These are phyloP conservation scores for Tolypocladium cylindrosporum DNA, from an alignment of 2,329 filamentous ascomycete species.

Conservation along the genomic window DNA sequence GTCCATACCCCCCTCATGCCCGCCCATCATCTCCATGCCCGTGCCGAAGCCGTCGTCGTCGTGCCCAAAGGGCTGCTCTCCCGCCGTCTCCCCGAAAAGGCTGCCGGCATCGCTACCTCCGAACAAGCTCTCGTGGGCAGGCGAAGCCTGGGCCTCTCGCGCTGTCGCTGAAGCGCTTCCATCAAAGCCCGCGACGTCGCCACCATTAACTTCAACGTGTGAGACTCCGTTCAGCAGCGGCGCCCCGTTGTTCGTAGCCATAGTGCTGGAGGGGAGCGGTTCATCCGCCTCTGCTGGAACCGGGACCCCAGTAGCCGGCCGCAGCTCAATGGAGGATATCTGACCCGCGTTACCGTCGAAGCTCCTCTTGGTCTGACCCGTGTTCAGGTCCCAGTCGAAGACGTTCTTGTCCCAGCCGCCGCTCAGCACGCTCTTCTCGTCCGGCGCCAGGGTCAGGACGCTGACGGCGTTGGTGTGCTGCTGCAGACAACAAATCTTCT, in stretches of 20 bases:
- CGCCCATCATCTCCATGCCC: conserved; percentile 51
- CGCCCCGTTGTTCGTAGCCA: conserved; percentile 64
- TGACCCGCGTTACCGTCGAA: conserved; percentile 75
- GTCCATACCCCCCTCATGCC: conserved; percentile 28
- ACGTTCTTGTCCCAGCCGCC: conserved; percentile 96
- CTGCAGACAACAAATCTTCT: conserved; percentile 70
- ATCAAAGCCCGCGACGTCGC: conserved; percentile 1
- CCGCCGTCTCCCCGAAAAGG: conserved; percentile 69
- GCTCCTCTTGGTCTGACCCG: conserved; percentile 61
- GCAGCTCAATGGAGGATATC: conserved; percentile 78
- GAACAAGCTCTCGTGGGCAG: conserved; percentile 72
- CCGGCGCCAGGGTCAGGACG: conserved; percentile 68
- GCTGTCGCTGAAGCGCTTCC: conserved; percentile 16
- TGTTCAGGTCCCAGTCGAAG: conserved; percentile 91
- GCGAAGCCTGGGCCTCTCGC: conserved; percentile 51
- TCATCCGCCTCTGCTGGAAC: conserved; percentile 66
- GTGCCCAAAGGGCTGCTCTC: conserved; percentile 57
- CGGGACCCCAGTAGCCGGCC: conserved; percentile 65
- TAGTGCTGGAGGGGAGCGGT: conserved; percentile 51
- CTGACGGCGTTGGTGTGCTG: conserved; percentile 89
- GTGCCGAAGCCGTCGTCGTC: conserved; percentile 79
- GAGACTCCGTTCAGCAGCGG: conserved; percentile 42
- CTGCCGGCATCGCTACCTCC: conserved; percentile 71
- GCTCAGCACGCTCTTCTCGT: conserved; percentile 80
- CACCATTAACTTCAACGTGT: conserved; percentile 11